Base-by-base conservation (phyloP, 768 basidiomycete genomes). In the Tylopilus sp. region DNA sequence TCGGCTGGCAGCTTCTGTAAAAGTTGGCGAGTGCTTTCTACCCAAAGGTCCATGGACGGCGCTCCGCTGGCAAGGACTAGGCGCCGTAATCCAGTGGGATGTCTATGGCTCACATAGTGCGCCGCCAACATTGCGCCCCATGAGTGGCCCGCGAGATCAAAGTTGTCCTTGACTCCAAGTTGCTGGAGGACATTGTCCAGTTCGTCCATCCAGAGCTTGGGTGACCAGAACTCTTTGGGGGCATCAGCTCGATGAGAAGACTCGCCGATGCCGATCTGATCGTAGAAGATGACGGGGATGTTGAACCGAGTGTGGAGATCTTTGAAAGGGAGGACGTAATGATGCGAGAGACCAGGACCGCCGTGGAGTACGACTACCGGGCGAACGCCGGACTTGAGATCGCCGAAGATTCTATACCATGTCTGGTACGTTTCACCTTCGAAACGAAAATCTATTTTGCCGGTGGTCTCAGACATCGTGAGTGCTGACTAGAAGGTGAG, bases 61-160 rank as follows among this genome's bases (percentile, higher is more conserved):
- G 69, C 66, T 0, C 68, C 60, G 26, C 69, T 73, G 6, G 65
- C 60, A 17, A 74, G 56, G 23, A 73, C 63, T 1, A 75, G 55
- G 9, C 62, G 71, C 40, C 63, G 69, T 11, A 79, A 52, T 0
- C 75, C 75, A 0, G 46, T 21, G 3, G 77, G 77, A n/a, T 73
- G 67, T 12, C 67, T 65, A 15, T 65, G 57, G 33, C 71, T 63
- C 7, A 58, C 75, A 44, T 73, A 77, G 35, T 76, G 71, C 6
- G 67, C 55, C 0, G 68, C 79, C 9, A 83, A 68, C 66, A 79
- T 79, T 1, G 75, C 80, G 12, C 82, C 82, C 81, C 81, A 81
- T 5, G 78, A 81, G 43, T 83, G 81, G 0, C 82, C 82, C 1
- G 75, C 55, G 2, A 83, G 58, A 55, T 75, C 70, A 59, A 74